Evolutionary conservation across 495 filamentous ascomycete species (phyloP).

Genomic region (Aspergillus baeticus): DNA sequence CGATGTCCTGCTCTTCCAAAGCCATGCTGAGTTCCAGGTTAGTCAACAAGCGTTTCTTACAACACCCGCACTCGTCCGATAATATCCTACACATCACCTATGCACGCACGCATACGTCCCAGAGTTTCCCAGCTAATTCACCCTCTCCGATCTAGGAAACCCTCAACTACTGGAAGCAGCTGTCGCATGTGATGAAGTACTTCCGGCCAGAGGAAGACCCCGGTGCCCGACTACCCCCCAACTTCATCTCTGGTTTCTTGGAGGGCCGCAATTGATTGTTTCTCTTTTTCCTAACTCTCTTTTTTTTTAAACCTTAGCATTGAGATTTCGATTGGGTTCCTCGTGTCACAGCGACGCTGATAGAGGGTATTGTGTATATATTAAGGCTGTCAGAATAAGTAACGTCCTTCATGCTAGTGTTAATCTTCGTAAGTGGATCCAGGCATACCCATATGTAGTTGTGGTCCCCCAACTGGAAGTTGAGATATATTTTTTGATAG

Average conservation of each 20-base stretch:
- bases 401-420: conserved; percentile 15
- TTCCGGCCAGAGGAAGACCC: conserved; percentile 89
- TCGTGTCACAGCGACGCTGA: conserved; percentile 19
- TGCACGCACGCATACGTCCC: neutral
- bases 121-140: neutral
- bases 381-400: conserved; percentile 33
- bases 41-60: conserved; percentile 2
- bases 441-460: too few species aligned
- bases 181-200: conserved; percentile 94
- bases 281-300: conserved; percentile 16
- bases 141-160: conserved; percentile 65
- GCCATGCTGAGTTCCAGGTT: conserved; percentile 86
- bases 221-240: conserved; percentile 71
- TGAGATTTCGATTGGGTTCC: conserved; percentile 23
- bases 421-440: neutral
- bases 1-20: conserved; percentile 85
- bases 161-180: conserved; percentile 98
- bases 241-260: conserved; percentile 90
- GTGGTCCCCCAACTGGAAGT: neutral
- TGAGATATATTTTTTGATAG: too few species aligned
- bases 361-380: conserved; percentile 46
- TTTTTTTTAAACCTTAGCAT: conserved; percentile 24
- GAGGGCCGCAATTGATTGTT: conserved; percentile 58
- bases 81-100: neutral
- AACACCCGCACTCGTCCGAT: neutral